Evolutionary conservation across 306 rosid genomes (phyloP), one percentile per base, ranked within the genome.

Genomic region (Arachis hypogaea): DNA sequence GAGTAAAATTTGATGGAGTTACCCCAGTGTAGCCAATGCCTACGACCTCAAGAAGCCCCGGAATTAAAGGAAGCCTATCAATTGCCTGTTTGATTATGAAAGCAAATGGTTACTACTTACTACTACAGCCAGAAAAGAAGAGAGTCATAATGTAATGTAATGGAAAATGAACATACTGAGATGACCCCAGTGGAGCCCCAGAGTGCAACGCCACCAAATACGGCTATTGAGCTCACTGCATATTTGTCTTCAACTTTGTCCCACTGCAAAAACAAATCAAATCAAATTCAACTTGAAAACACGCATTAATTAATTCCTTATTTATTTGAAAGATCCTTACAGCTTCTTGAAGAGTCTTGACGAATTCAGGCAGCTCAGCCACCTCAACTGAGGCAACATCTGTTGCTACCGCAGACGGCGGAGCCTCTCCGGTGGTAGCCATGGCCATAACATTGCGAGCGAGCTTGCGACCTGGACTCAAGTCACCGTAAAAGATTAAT

Each of bases 21-120:
- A 95, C 99, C 83, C 97, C 99, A 60, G 93, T 69, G 81, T 92
- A 94, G 76, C 96, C 99, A 79, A 94, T 88, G 73, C 99, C 99
- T 45, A 92, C 99, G 14, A 90, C 68, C 83, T 94, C 99, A 78
- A 94, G 92, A 69, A 80, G 80, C 33, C 97, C 97, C 72, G 99
- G 97, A 83, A 92, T 11, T 52, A 94, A 57, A 65, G 99, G 99
- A 84, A 94, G 95, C 89, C 93, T 88, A 73, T 92, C 99, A 84
- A 94, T 83, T 71, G 96, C 99, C 99, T 92, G 93, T 71, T 63
- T 16, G 1, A 81, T 38, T 50, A 7, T 59, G 44, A 33, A 33
- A 22, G 22, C 22, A 22, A 22, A 22, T 22, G 22, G 22, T 22
- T 22, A 22, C 22, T 22, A 22, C 22, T 22, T 22, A 22, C 22